Conservation (phyloP, 2,329 filamentous ascomycete species). For the Pseudogymnoascus verrucosus region DNA sequence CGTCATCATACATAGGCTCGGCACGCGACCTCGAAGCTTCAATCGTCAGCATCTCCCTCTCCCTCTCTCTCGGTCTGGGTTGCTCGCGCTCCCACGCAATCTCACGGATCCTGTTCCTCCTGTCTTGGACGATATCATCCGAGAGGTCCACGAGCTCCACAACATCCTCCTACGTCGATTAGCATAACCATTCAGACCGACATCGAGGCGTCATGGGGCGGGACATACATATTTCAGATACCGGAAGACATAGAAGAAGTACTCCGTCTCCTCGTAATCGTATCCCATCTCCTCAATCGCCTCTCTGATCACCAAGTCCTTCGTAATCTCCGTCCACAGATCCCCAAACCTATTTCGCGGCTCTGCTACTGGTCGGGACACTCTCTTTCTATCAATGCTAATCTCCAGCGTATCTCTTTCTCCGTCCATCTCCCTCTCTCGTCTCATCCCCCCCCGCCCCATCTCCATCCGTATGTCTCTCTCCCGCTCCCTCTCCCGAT, state of each 20-base stretch:
- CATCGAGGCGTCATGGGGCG: slow-evolving; percentile 2
- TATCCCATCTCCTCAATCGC: slow-evolving; percentile 81
- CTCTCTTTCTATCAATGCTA: neutral
- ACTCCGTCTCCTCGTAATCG: slow-evolving; percentile 81
- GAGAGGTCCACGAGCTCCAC: slow-evolving; percentile 74
- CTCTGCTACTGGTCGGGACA: slow-evolving; percentile 11
- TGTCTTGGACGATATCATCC: slow-evolving; percentile 66
- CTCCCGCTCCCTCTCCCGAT: slow-evolving; percentile 6
- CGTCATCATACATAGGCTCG: slow-evolving; percentile 44
- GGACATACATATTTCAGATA: slow-evolving; percentile 77
- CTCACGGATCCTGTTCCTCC: slow-evolving; percentile 45
- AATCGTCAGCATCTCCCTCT: slow-evolving; percentile 9
- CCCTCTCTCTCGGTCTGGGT: slow-evolving; percentile 34
- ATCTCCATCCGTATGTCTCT: slow-evolving; percentile 10
- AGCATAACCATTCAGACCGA: slow-evolving; percentile 21
- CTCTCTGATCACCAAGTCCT: slow-evolving; percentile 78
- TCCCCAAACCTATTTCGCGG: slow-evolving; percentile 44
- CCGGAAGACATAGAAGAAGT: slow-evolving; percentile 86
- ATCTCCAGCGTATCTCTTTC: neutral
- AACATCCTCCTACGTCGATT: slow-evolving; percentile 66
- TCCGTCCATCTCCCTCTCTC: slow-evolving; percentile 6
- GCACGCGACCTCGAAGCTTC: slow-evolving; percentile 18
- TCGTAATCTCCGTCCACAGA: slow-evolving; percentile 96
- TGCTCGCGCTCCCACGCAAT: slow-evolving; percentile 50
- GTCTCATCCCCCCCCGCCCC: slow-evolving; percentile 11